A percentile compares a stretch with the other conserved stretches of the same genome.
phyloP scores from a whole-genome alignment of 2,329 filamentous ascomycete species.

The Cladosporium oxysporum region DNA sequence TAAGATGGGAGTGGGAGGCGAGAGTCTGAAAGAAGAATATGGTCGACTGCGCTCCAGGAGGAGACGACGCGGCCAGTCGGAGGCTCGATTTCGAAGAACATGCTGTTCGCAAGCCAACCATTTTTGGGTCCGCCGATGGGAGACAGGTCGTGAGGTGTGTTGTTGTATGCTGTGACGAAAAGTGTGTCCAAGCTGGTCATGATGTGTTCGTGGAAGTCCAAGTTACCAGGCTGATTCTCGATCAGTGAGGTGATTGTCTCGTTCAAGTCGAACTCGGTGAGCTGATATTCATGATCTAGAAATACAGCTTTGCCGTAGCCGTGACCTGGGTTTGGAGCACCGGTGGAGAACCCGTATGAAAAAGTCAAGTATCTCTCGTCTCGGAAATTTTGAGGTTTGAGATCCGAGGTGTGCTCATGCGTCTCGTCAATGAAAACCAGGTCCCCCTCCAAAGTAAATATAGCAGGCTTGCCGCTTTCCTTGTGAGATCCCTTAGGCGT shows the following conservation, averaged over 20 bases:
- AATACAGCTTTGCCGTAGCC: slow-evolving; percentile 31
- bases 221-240: slow-evolving; percentile 17
- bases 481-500: slow-evolving; percentile 24
- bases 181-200: slow-evolving; percentile 37
- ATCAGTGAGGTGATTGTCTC: slow-evolving; percentile 20
- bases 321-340: slow-evolving; percentile 26
- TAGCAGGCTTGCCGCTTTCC: slow-evolving; percentile 18
- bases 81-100: slow-evolving; percentile 48
- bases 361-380: slow-evolving; percentile 25
- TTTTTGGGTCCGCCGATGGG: slow-evolving; percentile 37
- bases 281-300: slow-evolving; percentile 26
- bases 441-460: slow-evolving; percentile 25
- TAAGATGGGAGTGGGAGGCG: slow-evolving; percentile 20
- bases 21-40: slow-evolving; percentile 29
- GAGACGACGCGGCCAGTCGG: slow-evolving; percentile 44
- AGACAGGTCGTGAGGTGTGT: slow-evolving; percentile 36
- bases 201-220: slow-evolving; percentile 40
- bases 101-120: slow-evolving; percentile 40
- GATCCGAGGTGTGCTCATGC: slow-evolving; percentile 23
- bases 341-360: slow-evolving; percentile 26
- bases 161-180: slow-evolving; percentile 36
- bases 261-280: slow-evolving; percentile 18
- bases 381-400: slow-evolving; percentile 25
- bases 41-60: slow-evolving; percentile 44
- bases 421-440: slow-evolving; percentile 24